Conservation (phyloP, 2,329 filamentous ascomycete species). For the Emergomyces orientalis region DNA sequence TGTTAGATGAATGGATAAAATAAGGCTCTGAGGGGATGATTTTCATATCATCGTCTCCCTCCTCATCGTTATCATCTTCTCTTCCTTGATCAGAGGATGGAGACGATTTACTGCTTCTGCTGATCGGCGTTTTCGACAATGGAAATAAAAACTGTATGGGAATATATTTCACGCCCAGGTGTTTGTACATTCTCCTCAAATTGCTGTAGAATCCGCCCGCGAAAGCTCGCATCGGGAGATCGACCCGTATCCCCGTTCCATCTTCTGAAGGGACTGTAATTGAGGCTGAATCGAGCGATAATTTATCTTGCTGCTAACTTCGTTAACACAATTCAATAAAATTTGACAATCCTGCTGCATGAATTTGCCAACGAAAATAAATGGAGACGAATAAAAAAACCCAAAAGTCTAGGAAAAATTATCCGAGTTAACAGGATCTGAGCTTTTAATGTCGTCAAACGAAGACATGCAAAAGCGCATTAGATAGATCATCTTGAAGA, state of each 20-base stretch:
- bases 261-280: constrained; percentile 26
- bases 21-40: constrained; percentile 27
- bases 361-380: background rate
- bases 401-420: background rate
- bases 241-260: constrained; percentile 28
- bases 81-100: constrained; percentile 5
- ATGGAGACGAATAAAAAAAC: background rate
- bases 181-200: constrained; percentile 47
- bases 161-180: constrained; percentile 44
- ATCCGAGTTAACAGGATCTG: too few species aligned
- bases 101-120: background rate
- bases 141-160: constrained; percentile 46
- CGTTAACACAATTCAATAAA: constrained; percentile 7
- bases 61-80: constrained; percentile 6
- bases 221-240: constrained; percentile 46
- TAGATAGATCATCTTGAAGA: too few species aligned
- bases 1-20: constrained; percentile 48
- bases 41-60: background rate
- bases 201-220: constrained; percentile 48
- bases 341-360: background rate
- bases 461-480: background rate
- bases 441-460: background rate
- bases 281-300: constrained; percentile 41
- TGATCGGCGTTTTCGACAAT: constrained; percentile 33
- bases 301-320: constrained; percentile 29